phyloP scores from a whole-genome alignment of 164 flowering plant species.

The Macadamia tetraphylla region DNA sequence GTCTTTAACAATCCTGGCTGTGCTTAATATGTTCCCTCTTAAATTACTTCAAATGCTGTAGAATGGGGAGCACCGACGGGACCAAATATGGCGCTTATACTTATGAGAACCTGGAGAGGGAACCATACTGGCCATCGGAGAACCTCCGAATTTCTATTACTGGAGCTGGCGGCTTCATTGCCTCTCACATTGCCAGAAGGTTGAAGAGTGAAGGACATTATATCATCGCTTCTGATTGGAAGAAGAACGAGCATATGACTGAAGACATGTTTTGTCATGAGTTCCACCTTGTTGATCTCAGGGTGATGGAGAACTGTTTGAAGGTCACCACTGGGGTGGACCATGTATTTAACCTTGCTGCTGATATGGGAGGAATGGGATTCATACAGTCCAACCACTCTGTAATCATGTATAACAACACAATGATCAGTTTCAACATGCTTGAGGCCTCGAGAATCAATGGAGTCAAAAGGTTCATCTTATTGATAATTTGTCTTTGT shows the following conservation, averaged over 20 bases:
- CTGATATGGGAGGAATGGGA: conserved; percentile 99
- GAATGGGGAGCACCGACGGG: conserved; percentile 73
- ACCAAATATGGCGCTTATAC: conserved; percentile 71
- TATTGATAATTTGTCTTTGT: not conserved
- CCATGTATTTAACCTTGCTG: conserved; percentile 98
- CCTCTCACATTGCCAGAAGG: conserved; percentile 94
- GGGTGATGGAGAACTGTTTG: conserved; percentile 97
- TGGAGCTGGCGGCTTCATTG: conserved; percentile 98
- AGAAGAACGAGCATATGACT: conserved; percentile 98
- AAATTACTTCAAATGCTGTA: conserved; percentile 17
- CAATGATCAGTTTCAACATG: conserved; percentile 99
- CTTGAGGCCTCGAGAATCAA: conserved; percentile 88
- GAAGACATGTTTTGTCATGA: conserved; percentile 98
- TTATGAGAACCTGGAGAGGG: conserved; percentile 79
- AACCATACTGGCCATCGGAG: conserved; percentile 88
- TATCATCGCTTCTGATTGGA: conserved; percentile 98
- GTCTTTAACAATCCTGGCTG: too few relatives aligned
- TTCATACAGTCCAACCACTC: conserved; percentile 99
- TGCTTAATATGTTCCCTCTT: not conserved
- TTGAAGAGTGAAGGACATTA: conserved; percentile 95
- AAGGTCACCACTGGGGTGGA: conserved; percentile 81
- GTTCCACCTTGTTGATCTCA: conserved; percentile 89
- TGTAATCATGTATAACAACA: conserved; percentile 94
- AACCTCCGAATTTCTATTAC: conserved; percentile 87
- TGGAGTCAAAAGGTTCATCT: conserved; percentile 77